Conservation (phyloP, 176 grass and related monocot genomes). For the Saccharum spontaneum region DNA sequence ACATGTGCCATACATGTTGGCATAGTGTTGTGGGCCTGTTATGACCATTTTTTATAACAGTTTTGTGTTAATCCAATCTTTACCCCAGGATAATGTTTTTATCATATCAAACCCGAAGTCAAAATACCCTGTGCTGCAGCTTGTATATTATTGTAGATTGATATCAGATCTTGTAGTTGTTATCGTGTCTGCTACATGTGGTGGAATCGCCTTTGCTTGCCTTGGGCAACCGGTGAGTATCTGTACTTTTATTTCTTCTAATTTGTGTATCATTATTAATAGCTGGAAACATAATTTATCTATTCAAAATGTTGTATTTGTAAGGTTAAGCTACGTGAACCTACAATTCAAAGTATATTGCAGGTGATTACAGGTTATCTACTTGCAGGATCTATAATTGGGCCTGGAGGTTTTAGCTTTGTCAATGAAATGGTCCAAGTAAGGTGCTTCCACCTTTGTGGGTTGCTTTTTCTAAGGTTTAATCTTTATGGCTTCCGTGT, state of each 20-base stretch:
- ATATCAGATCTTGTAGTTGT: conserved; percentile 99
- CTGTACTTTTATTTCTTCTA: conserved; percentile 26
- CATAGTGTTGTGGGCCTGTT: background rate
- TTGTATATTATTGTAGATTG: conserved; percentile 70
- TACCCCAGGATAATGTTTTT: conserved; percentile 93
- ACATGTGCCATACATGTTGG: conserved; percentile 10
- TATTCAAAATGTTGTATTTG: conserved; percentile 6
- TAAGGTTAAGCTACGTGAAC: conserved; percentile 38
- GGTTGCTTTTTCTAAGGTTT: conserved; percentile 16
- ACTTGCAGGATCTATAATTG: conserved; percentile 97
- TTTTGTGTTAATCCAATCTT: conserved; percentile 21
- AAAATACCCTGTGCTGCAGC: conserved; percentile 97
- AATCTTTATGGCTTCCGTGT: conserved; percentile 6
- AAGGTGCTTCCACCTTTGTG: conserved; percentile 68
- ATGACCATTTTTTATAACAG: conserved; percentile 12
- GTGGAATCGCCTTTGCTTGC: conserved; percentile 99
- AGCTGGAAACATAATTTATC: conserved; percentile 7
- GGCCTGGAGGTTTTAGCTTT: conserved; percentile 96
- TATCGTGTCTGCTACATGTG: conserved; percentile 91
- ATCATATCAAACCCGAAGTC: conserved; percentile 99
- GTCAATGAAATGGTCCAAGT: conserved; percentile 99
- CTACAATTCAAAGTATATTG: conserved; percentile 38
- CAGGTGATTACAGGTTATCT: conserved; percentile 99
- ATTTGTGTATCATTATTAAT: conserved; percentile 1
- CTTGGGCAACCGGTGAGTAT: conserved; percentile 88